Evolutionary conservation across 2,329 filamentous ascomycete species (phyloP).

Genomic region (Coleophoma eucalyptorum): DNA sequence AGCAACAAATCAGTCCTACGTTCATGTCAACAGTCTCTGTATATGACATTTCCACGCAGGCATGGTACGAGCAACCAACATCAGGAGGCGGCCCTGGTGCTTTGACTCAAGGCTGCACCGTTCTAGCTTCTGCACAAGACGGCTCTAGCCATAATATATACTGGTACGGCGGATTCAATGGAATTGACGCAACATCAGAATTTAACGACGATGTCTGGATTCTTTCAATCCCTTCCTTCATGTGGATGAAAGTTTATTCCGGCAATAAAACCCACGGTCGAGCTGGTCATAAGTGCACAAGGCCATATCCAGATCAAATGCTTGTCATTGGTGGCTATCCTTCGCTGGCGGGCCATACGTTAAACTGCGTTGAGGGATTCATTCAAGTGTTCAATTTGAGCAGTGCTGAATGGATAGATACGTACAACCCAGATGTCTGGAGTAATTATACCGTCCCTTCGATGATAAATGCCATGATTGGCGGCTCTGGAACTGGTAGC

Average conservation of each 20-base stretch:
- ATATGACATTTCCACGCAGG: conserved; percentile 66
- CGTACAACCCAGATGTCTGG: conserved; percentile 61
- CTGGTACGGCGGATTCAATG: conserved; percentile 68
- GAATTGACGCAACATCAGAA: conserved; percentile 30
- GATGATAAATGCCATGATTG: conserved; percentile 55
- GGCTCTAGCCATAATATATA: conserved; percentile 75
- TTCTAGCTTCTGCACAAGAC: conserved; percentile 62
- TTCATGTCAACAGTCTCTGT: conserved; percentile 70
- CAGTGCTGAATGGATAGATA: conserved; percentile 61
- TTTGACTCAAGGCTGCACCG: conserved; percentile 67
- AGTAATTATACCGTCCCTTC: conserved; percentile 62
- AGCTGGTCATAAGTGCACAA: conserved; percentile 64
- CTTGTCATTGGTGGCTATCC: conserved; percentile 63
- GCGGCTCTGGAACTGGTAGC: conserved; percentile 52
- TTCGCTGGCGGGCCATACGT: conserved; percentile 18
- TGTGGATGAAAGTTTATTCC: conserved; percentile 61
- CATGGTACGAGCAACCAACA: conserved; percentile 69
- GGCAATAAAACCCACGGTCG: conserved; percentile 46
- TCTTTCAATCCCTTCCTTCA: conserved; percentile 64
- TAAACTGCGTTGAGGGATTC: conserved; percentile 45
- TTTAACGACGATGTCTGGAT: conserved; percentile 74
- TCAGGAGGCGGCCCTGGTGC: conserved; percentile 56
- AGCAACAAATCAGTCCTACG: conserved; percentile 60
- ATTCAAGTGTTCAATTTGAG: conserved; percentile 69
- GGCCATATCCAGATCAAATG: conserved; percentile 65